phyloP scores from a whole-genome alignment of 805 yeast species.

The Saturnispora galanensis region DNA sequence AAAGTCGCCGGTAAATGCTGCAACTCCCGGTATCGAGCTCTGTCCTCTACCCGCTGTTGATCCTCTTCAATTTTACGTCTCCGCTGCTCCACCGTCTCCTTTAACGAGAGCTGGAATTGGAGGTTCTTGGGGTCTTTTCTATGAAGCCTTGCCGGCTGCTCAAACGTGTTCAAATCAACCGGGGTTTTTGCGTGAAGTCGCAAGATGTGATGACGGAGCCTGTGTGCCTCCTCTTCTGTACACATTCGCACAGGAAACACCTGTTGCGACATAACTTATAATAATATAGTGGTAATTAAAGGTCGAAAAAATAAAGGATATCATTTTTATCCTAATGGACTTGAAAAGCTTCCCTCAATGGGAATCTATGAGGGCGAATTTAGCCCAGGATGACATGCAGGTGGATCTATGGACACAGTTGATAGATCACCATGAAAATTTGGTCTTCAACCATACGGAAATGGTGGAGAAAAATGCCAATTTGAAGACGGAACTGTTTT shows the following conservation, averaged over 20 bases:
- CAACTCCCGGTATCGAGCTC: constrained; percentile 24
- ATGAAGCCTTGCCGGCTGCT: constrained; percentile 77
- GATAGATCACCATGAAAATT: constrained; percentile 17
- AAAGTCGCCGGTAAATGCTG: constrained; percentile 2
- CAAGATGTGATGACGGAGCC: constrained; percentile 3
- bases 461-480: constrained; percentile 11
- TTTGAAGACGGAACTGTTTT: constrained; percentile 14
- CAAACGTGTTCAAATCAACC: constrained; percentile 66
- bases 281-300: too few relatives aligned
- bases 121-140: constrained; percentile 89
- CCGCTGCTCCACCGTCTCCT: constrained; percentile 60
- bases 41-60: constrained; percentile 28
- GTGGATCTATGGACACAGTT: constrained; percentile 20
- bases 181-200: constrained; percentile 1
- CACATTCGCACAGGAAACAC: constrained; percentile 7
- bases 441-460: constrained; percentile 17
- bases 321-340: background rate
- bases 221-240: constrained; percentile 6
- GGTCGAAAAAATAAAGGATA: background rate
- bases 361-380: constrained; percentile 15
- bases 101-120: constrained; percentile 74
- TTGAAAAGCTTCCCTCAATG: constrained; percentile 21
- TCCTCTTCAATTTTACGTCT: constrained; percentile 36
- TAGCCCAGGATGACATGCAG: constrained; percentile 19
- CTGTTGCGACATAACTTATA: background rate